Evolutionary conservation across 2,329 filamentous ascomycete species (phyloP).

Genomic region (Paraphaeosphaeria minitans): DNA sequence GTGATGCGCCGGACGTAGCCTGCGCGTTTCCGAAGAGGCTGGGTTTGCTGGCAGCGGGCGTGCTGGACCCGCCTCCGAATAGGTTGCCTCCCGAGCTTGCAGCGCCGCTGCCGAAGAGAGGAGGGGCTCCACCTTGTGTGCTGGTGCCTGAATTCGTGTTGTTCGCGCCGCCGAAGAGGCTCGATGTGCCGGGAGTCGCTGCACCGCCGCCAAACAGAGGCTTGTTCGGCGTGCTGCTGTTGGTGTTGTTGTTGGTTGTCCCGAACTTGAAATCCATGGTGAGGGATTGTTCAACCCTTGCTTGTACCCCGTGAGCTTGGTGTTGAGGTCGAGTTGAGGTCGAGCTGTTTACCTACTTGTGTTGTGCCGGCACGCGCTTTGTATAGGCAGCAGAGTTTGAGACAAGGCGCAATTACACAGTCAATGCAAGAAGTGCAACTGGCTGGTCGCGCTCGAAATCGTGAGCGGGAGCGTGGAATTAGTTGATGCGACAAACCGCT

Average conservation of each 20-base stretch:
- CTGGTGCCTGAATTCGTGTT: conserved; percentile 16
- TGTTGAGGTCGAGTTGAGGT: conserved; percentile 12
- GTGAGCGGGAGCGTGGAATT: conserved; percentile 7
- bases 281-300: conserved; percentile 14
- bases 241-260: conserved; percentile 23
- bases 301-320: conserved; percentile 10
- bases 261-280: conserved; percentile 45
- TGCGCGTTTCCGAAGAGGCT: conserved; percentile 34
- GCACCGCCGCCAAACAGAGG: conserved; percentile 34
- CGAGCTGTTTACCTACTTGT: conserved; percentile 26
- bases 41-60: conserved; percentile 36
- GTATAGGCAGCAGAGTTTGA: background rate
- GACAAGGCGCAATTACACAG: background rate
- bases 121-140: conserved; percentile 20
- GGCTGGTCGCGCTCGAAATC: background rate
- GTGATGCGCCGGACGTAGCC: conserved; percentile 31
- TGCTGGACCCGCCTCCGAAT: conserved; percentile 35
- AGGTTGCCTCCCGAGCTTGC: conserved; percentile 24
- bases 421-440: background rate
- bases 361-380: conserved; percentile 5
- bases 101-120: conserved; percentile 34
- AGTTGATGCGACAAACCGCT: conserved; percentile 13
- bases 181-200: conserved; percentile 23
- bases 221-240: conserved; percentile 34
- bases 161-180: conserved; percentile 22